Base-by-base conservation (phyloP, 768 basidiomycete genomes). In the Kondoa subrosea region DNA sequence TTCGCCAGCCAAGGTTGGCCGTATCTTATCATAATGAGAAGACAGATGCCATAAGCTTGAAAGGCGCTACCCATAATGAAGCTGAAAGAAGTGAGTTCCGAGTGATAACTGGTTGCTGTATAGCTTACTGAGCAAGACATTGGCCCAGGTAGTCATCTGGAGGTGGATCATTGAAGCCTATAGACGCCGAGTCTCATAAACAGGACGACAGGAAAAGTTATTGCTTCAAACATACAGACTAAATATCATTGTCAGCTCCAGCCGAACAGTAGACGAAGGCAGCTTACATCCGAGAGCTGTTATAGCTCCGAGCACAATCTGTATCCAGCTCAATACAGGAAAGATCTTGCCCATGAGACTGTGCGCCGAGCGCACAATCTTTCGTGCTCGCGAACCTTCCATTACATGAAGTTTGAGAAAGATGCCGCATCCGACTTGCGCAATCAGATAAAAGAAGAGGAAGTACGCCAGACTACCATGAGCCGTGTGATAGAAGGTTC, bases 401-500 rank as follows among this genome's bases (percentile, higher is more conserved):
- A 30, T 30, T 14, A 63, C 33, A 33, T 63, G 61, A 3, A 63
- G 4, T 33, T 63, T 63, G 61, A 27, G 33, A 32, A 63, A 63
- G 61, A 32, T 32, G 16, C 61, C 61, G 27, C 16, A 17, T 32
- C 29, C 61, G 12, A 63, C 61, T 63, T 63, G 61, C 29, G 3
- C 16, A 16, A 63, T 3, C n/a, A 63, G 14, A 32, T 63, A 63
- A 17, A 27, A 63, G 30, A 31, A 26, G n/a, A 27, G 34, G 61
- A 63, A 63, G 26, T 27, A 31, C n/a, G 61, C 61, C 14, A 63
- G 33, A n/a, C 3, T 26, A 17, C 27, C 61, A 33, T 63, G 61
- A 27, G 61, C 61, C 3, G 61, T 63, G 34, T 63, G 61, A 31
- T 63, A 63, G 61, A 63, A 63, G 3, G 29, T 27, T 32, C 61